A percentile compares a stretch with the other conserved stretches of the same genome.
Conservation (phyloP, 208 protist genomes). For the Crithidia bombi region DNA sequence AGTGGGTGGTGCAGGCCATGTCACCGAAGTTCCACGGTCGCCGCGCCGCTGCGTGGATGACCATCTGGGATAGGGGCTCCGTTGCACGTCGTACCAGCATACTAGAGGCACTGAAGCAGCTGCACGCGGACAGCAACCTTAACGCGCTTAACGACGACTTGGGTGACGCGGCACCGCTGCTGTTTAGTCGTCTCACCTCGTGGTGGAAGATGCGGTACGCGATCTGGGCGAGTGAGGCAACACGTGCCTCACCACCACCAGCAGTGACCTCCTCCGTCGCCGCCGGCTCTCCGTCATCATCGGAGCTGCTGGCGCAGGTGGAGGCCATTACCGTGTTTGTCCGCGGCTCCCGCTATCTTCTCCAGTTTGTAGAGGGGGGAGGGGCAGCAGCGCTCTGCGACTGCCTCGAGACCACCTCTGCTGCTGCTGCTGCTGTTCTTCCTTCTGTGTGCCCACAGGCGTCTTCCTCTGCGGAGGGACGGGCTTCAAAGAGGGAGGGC, state of each 20-base stretch:
- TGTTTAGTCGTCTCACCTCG: slow-evolving; percentile 83
- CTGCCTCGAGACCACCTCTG: slow-evolving; percentile 37
- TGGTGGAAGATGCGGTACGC: slow-evolving; percentile 84
- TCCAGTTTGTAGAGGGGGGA: slow-evolving; percentile 80
- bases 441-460: too few relatives aligned
- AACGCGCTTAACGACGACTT: slow-evolving; percentile 69
- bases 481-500: background rate
- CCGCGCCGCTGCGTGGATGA: slow-evolving; percentile 67
- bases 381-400: slow-evolving; percentile 66
- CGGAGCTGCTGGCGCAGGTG: slow-evolving; percentile 58
- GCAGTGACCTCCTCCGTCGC: too few relatives aligned
- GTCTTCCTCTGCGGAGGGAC: too few relatives aligned
- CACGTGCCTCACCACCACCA: background rate
- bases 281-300: background rate
- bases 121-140: slow-evolving; percentile 75
- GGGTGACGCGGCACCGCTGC: slow-evolving; percentile 74
- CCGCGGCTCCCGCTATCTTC: slow-evolving; percentile 74
- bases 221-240: slow-evolving; percentile 13
- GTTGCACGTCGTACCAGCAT: slow-evolving; percentile 45
- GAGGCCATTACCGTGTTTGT: slow-evolving; percentile 73
- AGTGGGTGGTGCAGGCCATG: slow-evolving; percentile 27
- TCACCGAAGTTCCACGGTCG: slow-evolving; percentile 38
- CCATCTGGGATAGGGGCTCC: slow-evolving; percentile 72
- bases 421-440: background rate
- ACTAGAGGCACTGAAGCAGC: slow-evolving; percentile 63